Base-by-base conservation (phyloP, 768 basidiomycete genomes). In the Coprinopsis cinerea region DNA sequence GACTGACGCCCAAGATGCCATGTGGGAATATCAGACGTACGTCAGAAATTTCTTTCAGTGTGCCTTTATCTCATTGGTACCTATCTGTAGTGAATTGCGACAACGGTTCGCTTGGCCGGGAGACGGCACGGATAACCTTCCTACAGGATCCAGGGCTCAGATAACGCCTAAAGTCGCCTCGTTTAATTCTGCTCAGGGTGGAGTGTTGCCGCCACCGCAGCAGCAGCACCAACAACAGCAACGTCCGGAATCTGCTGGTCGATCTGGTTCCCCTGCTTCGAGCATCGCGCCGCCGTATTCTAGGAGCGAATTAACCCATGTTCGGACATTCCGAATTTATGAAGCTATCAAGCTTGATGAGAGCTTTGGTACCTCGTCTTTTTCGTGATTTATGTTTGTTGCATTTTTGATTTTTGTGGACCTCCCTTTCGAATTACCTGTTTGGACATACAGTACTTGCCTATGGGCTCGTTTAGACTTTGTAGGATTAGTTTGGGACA, bases 241-340 rank as follows among this genome's bases (percentile, higher is more conserved):
- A n/a, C n/a, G n/a, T n/a, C n/a, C n/a, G n/a, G n/a, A n/a, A n/a
- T n/a, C n/a, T n/a, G n/a, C 32, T 17, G 34, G 18, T 20, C 32
- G 45, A 3, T 25, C 43, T 13, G 34, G 25, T 18, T 48, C 40
- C 13, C 39, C 48, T n/a, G 23, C 26, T 42, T 39, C 51, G 10
- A 47, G 36, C 25, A 42, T 47, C 53, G 58, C 53, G 55, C 64
- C 45, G 52, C 58, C 28, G 55, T 61, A 61, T 32, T 56, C 61
- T 10, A 49, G 53, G 18, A 53, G 70, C 7, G 77, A 77, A 23
- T 66, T 79, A 43, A 71, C 74, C 3, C 74, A 81, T 48, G 67
- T 81, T 4, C 75, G 81, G 30, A 75, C 72, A 2, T 71, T 82
- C 56, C 69, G 71, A 35, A 69, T 83, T 2, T 81, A 73, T 53